phyloP scores from a whole-genome alignment of 1,139 yeast species.

The Taiozyma onychis region DNA sequence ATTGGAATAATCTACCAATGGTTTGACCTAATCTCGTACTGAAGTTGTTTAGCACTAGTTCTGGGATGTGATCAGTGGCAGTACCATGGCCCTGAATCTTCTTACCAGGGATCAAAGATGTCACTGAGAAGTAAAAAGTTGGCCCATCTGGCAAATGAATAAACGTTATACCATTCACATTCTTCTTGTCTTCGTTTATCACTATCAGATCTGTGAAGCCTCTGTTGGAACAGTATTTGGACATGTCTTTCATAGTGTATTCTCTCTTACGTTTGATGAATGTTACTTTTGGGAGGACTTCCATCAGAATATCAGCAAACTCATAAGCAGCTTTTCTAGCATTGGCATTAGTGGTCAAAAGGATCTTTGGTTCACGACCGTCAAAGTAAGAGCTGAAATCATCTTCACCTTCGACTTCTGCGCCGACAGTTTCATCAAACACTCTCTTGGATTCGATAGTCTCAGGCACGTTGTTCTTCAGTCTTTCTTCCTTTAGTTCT shows the following conservation, averaged over 20 bases:
- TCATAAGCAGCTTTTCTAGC: slow-evolving; percentile 87
- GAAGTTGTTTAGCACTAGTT: slow-evolving; percentile 84
- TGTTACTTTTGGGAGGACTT: slow-evolving; percentile 77
- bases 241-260: slow-evolving; percentile 80
- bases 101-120: slow-evolving; percentile 75
- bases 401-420: slow-evolving; percentile 72
- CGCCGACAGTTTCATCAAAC: slow-evolving; percentile 75
- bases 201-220: slow-evolving; percentile 84
- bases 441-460: slow-evolving; percentile 88
- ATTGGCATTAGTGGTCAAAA: slow-evolving; percentile 80
- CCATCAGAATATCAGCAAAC: slow-evolving; percentile 82
- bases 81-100: slow-evolving; percentile 83
- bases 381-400: slow-evolving; percentile 63
- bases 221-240: slow-evolving; percentile 71
- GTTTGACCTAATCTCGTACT: slow-evolving; percentile 89
- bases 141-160: slow-evolving; percentile 95
- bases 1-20: slow-evolving; percentile 86
- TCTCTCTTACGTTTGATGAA: slow-evolving; percentile 85
- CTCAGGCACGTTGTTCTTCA: slow-evolving; percentile 73
- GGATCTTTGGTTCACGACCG: slow-evolving; percentile 68
- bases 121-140: slow-evolving; percentile 80
- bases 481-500: slow-evolving; percentile 70
- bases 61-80: slow-evolving; percentile 88
- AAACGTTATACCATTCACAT: slow-evolving; percentile 85
- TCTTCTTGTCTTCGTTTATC: slow-evolving; percentile 89